Evolutionary conservation across 768 basidiomycete species (phyloP).

Genomic region (Leucogyrophana mollusca): DNA sequence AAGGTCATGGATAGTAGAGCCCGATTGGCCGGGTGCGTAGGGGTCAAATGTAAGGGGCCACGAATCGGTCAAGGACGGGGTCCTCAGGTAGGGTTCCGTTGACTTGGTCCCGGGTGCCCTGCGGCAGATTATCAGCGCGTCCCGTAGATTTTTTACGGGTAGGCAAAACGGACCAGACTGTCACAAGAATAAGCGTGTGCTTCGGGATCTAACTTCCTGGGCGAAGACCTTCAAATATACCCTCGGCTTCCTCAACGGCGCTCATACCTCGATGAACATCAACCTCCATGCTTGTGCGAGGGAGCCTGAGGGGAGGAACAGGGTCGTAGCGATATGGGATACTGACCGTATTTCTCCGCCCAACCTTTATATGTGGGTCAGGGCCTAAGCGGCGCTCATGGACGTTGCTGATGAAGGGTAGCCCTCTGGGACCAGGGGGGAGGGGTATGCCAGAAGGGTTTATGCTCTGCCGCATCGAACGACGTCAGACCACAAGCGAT

Average conservation of each 20-base stretch:
- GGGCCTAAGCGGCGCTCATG: conserved; percentile 41
- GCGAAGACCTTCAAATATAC: neutral
- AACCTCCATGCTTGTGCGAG: conserved; percentile 2
- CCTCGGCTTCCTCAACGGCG: neutral
- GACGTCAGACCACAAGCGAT: conserved; percentile 43
- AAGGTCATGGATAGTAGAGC: too few species aligned
- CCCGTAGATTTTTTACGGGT: neutral
- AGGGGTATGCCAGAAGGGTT: too few species aligned
- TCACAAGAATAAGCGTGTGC: conserved; percentile 10
- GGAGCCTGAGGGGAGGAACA: neutral
- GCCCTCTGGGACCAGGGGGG: too few species aligned
- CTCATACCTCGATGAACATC: neutral
- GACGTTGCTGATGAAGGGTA: conserved; percentile 41
- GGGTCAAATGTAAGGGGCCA: conserved; percentile 2
- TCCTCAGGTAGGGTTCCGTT: conserved; percentile 14
- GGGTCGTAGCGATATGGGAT: conserved; percentile 12
- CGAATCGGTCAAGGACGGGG: conserved; percentile 12
- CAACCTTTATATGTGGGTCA: conserved; percentile 31
- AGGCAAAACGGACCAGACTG: conserved; percentile 9
- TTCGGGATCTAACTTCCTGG: conserved; percentile 10
- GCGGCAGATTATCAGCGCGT: neutral
- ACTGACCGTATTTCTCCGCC: too few species aligned
- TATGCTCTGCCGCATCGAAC: conserved; percentile 40
- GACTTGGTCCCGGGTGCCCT: conserved; percentile 15
- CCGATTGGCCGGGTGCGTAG: too few species aligned